phyloP scores from a whole-genome alignment of 495 filamentous ascomycete species.

The Neurospora sp. region DNA sequence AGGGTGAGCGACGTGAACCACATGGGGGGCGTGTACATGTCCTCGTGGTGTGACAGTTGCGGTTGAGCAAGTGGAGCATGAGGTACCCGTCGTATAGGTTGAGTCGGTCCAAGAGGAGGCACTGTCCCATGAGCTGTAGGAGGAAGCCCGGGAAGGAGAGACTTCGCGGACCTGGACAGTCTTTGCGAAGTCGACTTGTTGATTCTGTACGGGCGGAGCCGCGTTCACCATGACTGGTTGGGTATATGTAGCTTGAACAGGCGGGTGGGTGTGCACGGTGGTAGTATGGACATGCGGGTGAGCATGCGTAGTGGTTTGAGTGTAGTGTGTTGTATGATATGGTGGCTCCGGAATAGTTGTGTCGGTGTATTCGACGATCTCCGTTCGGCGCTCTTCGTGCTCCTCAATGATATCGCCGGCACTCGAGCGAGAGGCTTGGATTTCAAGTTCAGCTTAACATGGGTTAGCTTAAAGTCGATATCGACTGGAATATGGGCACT shows the following conservation, averaged over 20 bases:
- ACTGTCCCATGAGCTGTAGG: constrained; percentile 19
- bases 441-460: constrained; percentile 27
- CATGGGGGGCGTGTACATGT: constrained; percentile 14
- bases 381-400: constrained; percentile 13
- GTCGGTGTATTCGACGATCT: constrained; percentile 18
- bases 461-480: constrained; percentile 7
- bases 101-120: constrained; percentile 10
- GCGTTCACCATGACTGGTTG: constrained; percentile 31
- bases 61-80: background rate
- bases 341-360: constrained; percentile 4
- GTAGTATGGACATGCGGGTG: background rate
- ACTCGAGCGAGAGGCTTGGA: constrained; percentile 25
- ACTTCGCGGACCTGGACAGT: constrained; percentile 28
- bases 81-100: constrained; percentile 4
- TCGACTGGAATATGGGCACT: background rate
- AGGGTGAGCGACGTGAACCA: constrained; percentile 23
- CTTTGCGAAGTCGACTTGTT: constrained; percentile 31
- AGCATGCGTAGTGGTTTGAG: background rate
- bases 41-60: background rate
- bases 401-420: constrained; percentile 30
- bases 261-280: constrained; percentile 19
- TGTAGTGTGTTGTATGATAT: background rate
- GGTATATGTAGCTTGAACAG: constrained; percentile 10
- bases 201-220: constrained; percentile 27
- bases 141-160: constrained; percentile 27